phyloP scores from a whole-genome alignment of 2,329 filamentous ascomycete species.

The Claviceps sorghi region DNA sequence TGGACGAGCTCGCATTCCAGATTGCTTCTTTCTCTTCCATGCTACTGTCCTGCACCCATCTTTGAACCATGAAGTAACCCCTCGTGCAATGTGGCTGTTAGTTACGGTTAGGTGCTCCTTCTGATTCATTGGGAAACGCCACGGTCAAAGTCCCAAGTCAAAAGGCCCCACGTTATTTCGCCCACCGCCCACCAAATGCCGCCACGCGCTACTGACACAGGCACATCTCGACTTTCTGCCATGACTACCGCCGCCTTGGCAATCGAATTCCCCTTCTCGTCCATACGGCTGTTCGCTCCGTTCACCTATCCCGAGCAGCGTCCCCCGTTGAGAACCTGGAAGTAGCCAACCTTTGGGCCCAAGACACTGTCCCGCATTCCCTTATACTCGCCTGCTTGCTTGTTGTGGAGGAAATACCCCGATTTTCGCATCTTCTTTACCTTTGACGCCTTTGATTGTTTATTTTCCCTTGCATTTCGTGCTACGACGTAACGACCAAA shows the following conservation, averaged over 20 bases:
- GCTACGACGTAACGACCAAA: slow-evolving; percentile 2
- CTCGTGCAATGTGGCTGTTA: background rate
- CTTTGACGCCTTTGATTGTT: background rate
- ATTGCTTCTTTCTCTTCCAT: background rate
- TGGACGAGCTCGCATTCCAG: background rate
- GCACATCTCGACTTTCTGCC: background rate
- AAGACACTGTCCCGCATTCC: background rate
- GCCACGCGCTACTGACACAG: background rate
- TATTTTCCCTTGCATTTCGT: background rate
- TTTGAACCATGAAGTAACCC: background rate
- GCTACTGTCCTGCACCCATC: background rate
- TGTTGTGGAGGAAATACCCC: slow-evolving; percentile 3
- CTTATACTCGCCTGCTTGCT: background rate
- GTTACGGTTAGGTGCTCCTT: background rate
- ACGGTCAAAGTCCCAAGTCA: background rate
- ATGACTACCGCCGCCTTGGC: background rate
- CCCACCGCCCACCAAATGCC: slow-evolving; percentile 1
- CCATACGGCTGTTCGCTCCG: background rate
- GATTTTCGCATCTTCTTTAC: background rate
- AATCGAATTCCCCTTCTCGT: background rate
- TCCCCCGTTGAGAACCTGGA: background rate
- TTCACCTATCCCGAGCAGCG: background rate
- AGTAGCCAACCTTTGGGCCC: background rate
- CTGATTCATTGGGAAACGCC: background rate
- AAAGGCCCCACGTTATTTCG: background rate